These are phyloP conservation scores for Copromyces sp. DNA, from an alignment of 495 filamentous ascomycete genomes.

Conservation along the genomic window DNA sequence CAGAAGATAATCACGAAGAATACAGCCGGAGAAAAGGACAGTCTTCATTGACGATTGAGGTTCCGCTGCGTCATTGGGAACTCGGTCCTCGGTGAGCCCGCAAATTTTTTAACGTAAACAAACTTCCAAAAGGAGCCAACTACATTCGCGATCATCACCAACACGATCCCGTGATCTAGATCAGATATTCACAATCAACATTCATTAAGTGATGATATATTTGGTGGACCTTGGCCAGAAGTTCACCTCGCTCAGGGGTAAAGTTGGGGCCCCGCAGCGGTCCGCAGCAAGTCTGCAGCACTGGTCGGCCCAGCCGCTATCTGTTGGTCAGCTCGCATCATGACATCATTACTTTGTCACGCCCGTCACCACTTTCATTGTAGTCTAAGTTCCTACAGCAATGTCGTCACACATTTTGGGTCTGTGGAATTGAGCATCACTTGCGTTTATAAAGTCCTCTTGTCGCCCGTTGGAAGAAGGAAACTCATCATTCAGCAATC, in stretches of 20 bases:
- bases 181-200: neutral
- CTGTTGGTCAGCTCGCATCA: neutral
- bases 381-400: too few relatives aligned
- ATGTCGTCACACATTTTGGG: neutral
- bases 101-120: neutral
- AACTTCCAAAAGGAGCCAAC: neutral
- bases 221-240: neutral
- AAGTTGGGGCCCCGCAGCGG: neutral
- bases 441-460: neutral
- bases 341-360: constrained; percentile 10
- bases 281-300: neutral
- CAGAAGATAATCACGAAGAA: neutral
- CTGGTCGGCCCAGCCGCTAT: neutral
- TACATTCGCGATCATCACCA: neutral
- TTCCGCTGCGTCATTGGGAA: neutral
- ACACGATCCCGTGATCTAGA: neutral
- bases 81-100: neutral
- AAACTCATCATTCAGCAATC: neutral
- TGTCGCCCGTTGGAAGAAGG: neutral
- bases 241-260: neutral
- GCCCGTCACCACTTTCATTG: neutral
- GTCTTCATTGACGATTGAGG: neutral
- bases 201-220: neutral
- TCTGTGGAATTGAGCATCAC: neutral
- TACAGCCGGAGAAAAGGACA: neutral